phyloP scores from a whole-genome alignment of 768 basidiomycete genomes.

The Pisolithus sp. region DNA sequence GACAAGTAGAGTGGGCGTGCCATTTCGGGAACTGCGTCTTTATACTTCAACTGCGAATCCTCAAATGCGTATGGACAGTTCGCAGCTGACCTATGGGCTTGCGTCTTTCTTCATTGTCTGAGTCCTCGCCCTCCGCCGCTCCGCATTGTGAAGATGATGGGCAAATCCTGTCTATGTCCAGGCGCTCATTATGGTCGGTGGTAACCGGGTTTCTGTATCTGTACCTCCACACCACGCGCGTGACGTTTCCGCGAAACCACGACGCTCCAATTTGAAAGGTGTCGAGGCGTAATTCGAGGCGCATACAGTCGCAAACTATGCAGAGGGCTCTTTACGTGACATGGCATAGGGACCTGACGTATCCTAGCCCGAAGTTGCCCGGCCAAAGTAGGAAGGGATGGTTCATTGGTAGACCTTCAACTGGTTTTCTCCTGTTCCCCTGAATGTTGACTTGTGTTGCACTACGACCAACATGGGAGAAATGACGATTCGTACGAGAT shows the following conservation, averaged over 20 bases:
- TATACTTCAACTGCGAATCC: too few relatives aligned
- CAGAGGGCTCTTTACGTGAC: slow-evolving; percentile 47
- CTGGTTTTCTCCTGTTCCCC: slow-evolving; percentile 33
- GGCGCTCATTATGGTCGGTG: slow-evolving; percentile 17
- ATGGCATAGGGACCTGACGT: slow-evolving; percentile 69
- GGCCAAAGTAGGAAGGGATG: slow-evolving; percentile 63
- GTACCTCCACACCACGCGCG: slow-evolving; percentile 18
- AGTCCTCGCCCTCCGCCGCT: slow-evolving; percentile 25
- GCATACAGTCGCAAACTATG: slow-evolving; percentile 22
- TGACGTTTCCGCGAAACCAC: slow-evolving; percentile 24
- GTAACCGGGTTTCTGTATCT: slow-evolving; percentile 17
- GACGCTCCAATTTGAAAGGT: slow-evolving; percentile 37
- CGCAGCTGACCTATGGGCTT: slow-evolving; percentile 11
- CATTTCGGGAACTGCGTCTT: too few relatives aligned
- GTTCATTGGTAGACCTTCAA: slow-evolving; percentile 78
- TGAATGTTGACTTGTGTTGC: not conserved
- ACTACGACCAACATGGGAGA: too few relatives aligned
- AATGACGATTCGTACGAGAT: too few relatives aligned
- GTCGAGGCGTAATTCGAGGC: slow-evolving; percentile 24
- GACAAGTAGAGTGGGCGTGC: too few relatives aligned
- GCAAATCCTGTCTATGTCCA: slow-evolving; percentile 11
- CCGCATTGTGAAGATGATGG: slow-evolving; percentile 25
- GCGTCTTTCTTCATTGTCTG: slow-evolving; percentile 7
- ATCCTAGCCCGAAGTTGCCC: slow-evolving; percentile 63
- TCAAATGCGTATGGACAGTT: too few relatives aligned